phyloP scores from a whole-genome alignment of 2,329 filamentous ascomycete genomes.

The Calonectria naviculata region DNA sequence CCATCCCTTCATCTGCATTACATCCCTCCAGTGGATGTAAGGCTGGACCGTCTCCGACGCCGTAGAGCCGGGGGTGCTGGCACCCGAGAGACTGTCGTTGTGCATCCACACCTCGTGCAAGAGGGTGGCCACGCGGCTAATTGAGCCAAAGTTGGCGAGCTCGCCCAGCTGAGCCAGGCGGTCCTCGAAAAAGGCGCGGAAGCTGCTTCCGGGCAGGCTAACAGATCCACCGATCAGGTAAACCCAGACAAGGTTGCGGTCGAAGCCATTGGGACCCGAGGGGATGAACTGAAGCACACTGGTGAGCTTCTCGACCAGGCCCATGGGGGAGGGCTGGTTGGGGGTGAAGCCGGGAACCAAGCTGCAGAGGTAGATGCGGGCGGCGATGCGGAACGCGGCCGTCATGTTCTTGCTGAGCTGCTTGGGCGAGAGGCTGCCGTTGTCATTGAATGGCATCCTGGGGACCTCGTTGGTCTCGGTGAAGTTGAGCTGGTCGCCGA shows the following conservation, averaged over 20 bases:
- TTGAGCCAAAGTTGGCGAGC: conserved; percentile 82
- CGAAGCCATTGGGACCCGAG: conserved; percentile 82
- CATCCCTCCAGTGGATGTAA: conserved; percentile 92
- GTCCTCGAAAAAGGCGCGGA: conserved; percentile 82
- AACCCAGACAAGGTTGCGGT: conserved; percentile 93
- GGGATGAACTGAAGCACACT: conserved; percentile 85
- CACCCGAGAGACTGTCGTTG: conserved; percentile 66
- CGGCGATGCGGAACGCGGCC: conserved; percentile 88
- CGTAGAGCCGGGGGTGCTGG: conserved; percentile 49
- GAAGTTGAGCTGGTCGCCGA: conserved; percentile 86
- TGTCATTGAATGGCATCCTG: conserved; percentile 72
- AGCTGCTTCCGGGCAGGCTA: conserved; percentile 76
- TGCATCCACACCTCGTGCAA: conserved; percentile 88
- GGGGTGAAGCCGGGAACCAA: conserved; percentile 90
- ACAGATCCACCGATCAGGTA: conserved; percentile 88
- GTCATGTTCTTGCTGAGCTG: conserved; percentile 92
- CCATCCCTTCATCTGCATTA: conserved; percentile 92
- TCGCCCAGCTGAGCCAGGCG: conserved; percentile 81
- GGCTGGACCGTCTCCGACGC: conserved; percentile 58
- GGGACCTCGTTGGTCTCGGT: conserved; percentile 76
- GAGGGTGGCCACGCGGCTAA: conserved; percentile 83
- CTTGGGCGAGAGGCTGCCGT: conserved; percentile 82
- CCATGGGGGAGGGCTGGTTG: conserved; percentile 77
- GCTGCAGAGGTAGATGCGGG: conserved; percentile 96
- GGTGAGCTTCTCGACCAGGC: conserved; percentile 82